phyloP scores from a whole-genome alignment of 306 rosid genomes.

The Quercus glauca region DNA sequence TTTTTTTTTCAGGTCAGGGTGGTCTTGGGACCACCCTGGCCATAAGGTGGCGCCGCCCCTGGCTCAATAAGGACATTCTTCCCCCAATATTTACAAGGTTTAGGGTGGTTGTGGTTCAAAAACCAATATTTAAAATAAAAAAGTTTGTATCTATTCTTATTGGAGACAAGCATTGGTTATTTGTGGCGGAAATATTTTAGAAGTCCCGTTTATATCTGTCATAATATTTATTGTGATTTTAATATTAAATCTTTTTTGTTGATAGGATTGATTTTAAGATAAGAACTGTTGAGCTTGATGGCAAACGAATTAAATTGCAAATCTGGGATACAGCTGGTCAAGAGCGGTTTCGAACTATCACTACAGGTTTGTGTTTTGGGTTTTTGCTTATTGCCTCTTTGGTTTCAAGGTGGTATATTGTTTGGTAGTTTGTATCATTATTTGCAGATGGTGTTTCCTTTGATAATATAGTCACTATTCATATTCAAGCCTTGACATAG shows the following conservation, averaged over 20 bases:
- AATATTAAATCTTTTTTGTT: background rate
- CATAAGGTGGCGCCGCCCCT: too few species aligned
- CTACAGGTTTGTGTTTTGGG: slow-evolving; percentile 50
- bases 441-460: background rate
- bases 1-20: too few species aligned
- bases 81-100: background rate
- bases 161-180: background rate
- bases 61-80: background rate
- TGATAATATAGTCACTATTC: background rate
- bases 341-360: slow-evolving; percentile 83
- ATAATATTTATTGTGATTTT: slow-evolving; percentile 17
- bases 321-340: slow-evolving; percentile 95
- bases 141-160: background rate
- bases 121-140: background rate
- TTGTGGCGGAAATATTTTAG: background rate
- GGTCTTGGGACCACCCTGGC: too few species aligned
- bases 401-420: background rate
- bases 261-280: slow-evolving; percentile 85
- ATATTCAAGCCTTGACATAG: background rate
- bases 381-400: background rate
- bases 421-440: background rate
- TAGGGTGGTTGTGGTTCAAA: background rate
- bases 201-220: background rate
- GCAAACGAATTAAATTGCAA: slow-evolving; percentile 74
- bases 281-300: slow-evolving; percentile 84